Evolutionary conservation across 768 basidiomycete species (phyloP), one percentile per base, ranked within the genome.

Genomic region (Boletellus emodensis): DNA sequence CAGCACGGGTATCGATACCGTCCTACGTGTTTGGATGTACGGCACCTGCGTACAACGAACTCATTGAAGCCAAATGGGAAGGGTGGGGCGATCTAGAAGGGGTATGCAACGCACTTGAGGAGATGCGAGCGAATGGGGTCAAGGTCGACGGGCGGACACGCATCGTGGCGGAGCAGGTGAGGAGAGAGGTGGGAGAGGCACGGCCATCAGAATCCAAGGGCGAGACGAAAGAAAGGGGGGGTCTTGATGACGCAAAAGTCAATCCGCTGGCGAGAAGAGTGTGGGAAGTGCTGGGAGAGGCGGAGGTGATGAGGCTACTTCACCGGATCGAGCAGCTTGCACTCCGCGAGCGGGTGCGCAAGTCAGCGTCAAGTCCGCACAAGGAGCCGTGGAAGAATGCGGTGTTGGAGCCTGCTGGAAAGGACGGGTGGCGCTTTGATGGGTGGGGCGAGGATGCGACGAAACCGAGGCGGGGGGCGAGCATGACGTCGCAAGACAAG

Each of bases 11-110:
- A 4, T 90, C 88, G 1, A 79, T 86, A 43, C 75, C 84, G 4
- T 91, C 87, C 5, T 97, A 90, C 66, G 85, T 94, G 28, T 85
- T 85, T 59, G 94, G 94, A 3, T 97, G 94, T 68, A 87, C 90
- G 10, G 88, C 93, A 0, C 77, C 77, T 10, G 87, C 85, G 1
- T 96, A 95, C 69, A 92, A 94, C 66, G 91, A 95, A 63, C 76
- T 94, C 17, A 80, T 97, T 24, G 75, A 81, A 60, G 91, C 88
- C n/a, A 81, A 82, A 17, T 97, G 94, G 94, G 69, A 72, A 8
- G 81, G 77, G 48, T 90, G 94, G 73, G 80, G 80, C n/a, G 91
- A 95, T 70, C 70, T 94, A 33, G 75, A 78, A 40, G 89, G 87
- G 24, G 84, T 93, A 0, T 79, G 79, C 46, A 77, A 80, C 17